Evolutionary conservation across 768 basidiomycete species (phyloP), one percentile per base, ranked within the genome.

Genomic region (Hydnum rufescens): DNA sequence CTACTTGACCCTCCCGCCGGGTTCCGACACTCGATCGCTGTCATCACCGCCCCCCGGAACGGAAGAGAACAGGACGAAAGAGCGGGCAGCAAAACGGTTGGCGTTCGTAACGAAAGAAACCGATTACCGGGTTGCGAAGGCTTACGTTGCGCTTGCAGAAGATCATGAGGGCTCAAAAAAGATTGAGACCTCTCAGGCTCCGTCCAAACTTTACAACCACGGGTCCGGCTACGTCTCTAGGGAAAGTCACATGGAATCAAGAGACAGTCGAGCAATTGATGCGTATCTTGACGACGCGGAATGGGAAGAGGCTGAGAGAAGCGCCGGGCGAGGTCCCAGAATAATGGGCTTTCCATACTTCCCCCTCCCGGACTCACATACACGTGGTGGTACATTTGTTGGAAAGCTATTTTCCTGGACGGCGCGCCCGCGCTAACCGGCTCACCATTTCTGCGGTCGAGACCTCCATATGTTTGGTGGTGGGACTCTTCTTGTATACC

Each of bases 91-190:
- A 63, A 78, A 71, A 58, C 71, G 70, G 46, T 64, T 83, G 54
- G 79, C 80, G 64, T 68, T 66, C 30, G 64, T 80, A 57, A 79
- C 76, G 46, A 82, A 82, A 64, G 80, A 82, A 65, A 68, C 68
- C 55, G 81, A 85, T 61, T 73, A 72, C 70, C 67, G 70, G 48
- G 68, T 84, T 29, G 79, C 78, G 5, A 73, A 74, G 59, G 74
- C 77, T 25, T 84, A 86, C 63, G 74, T 84, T 53, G 75, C 76
- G 4, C 66, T 84, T 8, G 79, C 79, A 2, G 75, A 76, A 52
- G 59, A 59, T 16, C 56, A 60, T 5, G 62, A 61, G 13, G 60
- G 52, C 25, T 18, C 42, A n/a, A 13, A 13, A 25, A 19, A 39
- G n/a, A n/a, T n/a, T 39, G 51, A 18, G 25, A 39, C 57, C 26